Evolutionary conservation across 805 yeast species (phyloP).

Genomic region (Teunomyces atbi): DNA sequence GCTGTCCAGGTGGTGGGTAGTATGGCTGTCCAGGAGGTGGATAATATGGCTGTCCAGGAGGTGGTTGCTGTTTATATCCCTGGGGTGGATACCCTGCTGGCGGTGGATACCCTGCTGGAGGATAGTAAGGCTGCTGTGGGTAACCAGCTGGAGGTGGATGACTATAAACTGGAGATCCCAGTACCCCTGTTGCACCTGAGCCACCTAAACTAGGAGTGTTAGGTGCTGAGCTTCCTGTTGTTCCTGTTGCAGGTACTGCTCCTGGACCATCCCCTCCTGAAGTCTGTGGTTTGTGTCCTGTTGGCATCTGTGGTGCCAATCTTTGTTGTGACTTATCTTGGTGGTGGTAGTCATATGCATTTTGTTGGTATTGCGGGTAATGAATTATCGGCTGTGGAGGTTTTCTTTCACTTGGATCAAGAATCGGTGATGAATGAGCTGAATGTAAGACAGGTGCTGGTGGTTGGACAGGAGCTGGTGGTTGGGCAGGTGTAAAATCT

Average conservation of each 20-base stretch:
- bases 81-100: slow-evolving; percentile 12
- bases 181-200: neutral
- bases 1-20: slow-evolving; percentile 17
- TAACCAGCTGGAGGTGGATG: slow-evolving; percentile 9
- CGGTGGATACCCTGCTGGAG: slow-evolving; percentile 8
- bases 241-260: neutral
- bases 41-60: slow-evolving; percentile 14
- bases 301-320: neutral
- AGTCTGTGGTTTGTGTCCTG: neutral
- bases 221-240: neutral
- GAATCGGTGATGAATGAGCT: neutral
- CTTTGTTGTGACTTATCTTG: neutral
- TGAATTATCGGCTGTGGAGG: slow-evolving; percentile 5
- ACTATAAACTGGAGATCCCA: slow-evolving; percentile 14
- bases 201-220: neutral
- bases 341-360: slow-evolving; percentile 12
- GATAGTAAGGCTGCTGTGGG: slow-evolving; percentile 5
- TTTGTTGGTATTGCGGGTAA: neutral
- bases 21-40: slow-evolving; percentile 7
- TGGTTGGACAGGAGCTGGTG: neutral
- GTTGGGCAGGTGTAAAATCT: too few species aligned
- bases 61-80: slow-evolving; percentile 9
- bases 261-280: neutral
- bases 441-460: slow-evolving; percentile 3
- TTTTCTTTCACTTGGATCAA: neutral